Base-by-base conservation (phyloP, 169 alveolate genomes). In the Plasmodium coatneyi region DNA sequence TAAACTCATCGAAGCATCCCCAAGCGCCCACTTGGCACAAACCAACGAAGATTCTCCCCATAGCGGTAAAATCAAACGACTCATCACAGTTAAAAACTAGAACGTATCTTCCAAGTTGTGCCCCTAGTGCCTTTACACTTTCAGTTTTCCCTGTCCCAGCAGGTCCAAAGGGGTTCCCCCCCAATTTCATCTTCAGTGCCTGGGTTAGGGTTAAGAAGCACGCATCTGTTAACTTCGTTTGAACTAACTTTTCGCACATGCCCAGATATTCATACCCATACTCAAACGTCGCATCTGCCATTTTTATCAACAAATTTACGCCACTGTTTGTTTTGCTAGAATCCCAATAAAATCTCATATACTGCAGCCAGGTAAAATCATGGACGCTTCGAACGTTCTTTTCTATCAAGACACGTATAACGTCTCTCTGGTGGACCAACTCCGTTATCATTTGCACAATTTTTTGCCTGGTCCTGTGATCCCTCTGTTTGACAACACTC, bases 111-210 rank as follows among this genome's bases (percentile, higher is more conserved):
- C 99, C 99, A 72, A 99, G 95, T 76, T 98, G 98, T 1, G 97
- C 95, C 12, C 99, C 99, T 46, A 99, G 96, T 6, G 99, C 99
- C 90, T 99, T 99, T 34, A 99, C 99, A 0, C 99, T 97, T 96
- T 99, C 99, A 39, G 99, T 99, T 96, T 99, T 99, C 12, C 99
- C 99, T 2, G 99, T 98, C 28, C 99, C 99, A 3, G 99, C 99
- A 14, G 99, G 99, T 14, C 99, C 99, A 90, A 98, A 99, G 4
- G 99, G 99, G 39, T 98, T 98, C 9, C 99, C 99, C 16, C 99
- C 99, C 81, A 98, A 96, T 90, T 99, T 97, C 97, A 98, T 96
- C 74, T 98, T 98, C 74, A 99, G 94, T 34, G 99, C 99, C 94
- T 99, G 98, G 71, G 99, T 98, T 71, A 99, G 93, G 7, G 99